Evolutionary conservation across 768 basidiomycete species (phyloP).

Genomic region (Psilocybe subaeruginosa): DNA sequence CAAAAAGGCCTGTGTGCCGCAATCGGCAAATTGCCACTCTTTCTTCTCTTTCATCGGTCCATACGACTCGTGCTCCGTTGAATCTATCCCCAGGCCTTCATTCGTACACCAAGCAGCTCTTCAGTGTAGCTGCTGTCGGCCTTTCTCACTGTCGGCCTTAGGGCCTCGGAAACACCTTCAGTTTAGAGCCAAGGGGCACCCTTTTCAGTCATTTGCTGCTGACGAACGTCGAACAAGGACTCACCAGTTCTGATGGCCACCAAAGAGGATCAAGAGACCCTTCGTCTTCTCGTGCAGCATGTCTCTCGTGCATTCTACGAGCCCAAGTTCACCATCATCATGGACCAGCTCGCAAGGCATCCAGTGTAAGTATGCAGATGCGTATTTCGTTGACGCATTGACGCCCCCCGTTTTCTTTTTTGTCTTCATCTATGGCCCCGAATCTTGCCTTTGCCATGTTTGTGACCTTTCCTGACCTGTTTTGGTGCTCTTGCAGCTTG

Average conservation of each 20-base stretch:
- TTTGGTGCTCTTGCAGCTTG: slow-evolving; percentile 56
- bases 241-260: slow-evolving; percentile 49
- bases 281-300: slow-evolving; percentile 89
- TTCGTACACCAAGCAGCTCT: not conserved
- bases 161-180: slow-evolving; percentile 9
- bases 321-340: slow-evolving; percentile 83
- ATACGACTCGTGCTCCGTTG: not conserved
- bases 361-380: slow-evolving; percentile 80
- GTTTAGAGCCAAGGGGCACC: slow-evolving; percentile 4
- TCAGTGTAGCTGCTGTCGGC: slow-evolving; percentile 5
- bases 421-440: slow-evolving; percentile 9
- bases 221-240: slow-evolving; percentile 1
- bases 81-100: not conserved
- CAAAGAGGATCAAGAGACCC: slow-evolving; percentile 80
- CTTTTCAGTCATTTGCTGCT: not conserved
- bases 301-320: slow-evolving; percentile 96
- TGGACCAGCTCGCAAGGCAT: slow-evolving; percentile 93
- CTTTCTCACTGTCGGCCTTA: slow-evolving; percentile 1
- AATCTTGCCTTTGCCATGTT: slow-evolving; percentile 14
- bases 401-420: slow-evolving; percentile 11
- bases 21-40: not conserved
- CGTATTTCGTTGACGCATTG: slow-evolving; percentile 20
- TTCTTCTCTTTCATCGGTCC: slow-evolving; percentile 7
- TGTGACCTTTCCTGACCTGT: slow-evolving; percentile 15
- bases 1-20: not conserved